Conservation (phyloP, 805 yeast species). For the Candida broadrunensis region DNA sequence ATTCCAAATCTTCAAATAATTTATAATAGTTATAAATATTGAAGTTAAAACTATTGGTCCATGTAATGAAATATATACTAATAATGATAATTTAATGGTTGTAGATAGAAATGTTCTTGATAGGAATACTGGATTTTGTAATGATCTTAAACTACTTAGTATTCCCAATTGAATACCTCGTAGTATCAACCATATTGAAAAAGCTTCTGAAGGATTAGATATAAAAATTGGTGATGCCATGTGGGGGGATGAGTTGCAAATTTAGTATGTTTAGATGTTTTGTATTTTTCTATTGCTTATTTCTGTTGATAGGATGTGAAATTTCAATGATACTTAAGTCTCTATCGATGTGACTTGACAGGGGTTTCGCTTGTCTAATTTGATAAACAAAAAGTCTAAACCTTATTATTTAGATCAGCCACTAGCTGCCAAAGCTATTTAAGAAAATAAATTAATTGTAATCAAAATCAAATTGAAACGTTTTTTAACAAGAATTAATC, state of each 20-base stretch:
- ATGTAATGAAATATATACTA: conserved; percentile 29
- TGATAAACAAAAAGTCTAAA: no score
- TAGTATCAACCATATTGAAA: conserved; percentile 44
- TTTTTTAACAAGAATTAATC: no score
- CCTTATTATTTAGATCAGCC: no score
- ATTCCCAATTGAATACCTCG: conserved; percentile 54
- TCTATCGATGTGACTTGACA: no score
- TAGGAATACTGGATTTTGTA: conserved; percentile 41
- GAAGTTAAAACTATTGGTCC: conserved; percentile 18
- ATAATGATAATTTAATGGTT: conserved; percentile 34
- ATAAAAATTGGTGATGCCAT: conserved; percentile 64
- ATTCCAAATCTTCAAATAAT: conserved; percentile 4
- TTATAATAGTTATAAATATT: conserved; percentile 6
- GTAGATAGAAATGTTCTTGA: conserved; percentile 25
- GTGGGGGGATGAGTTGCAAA: not conserved
- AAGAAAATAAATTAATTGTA: no score
- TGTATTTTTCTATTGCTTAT: no score
- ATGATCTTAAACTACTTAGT: conserved; percentile 46
- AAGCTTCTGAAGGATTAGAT: conserved; percentile 55
- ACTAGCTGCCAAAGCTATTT: no score
- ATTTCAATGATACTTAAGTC: no score
- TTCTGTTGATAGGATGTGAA: no score
- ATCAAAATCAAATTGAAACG: no score
- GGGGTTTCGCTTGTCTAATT: no score
- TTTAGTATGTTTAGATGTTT: not conserved